Base-by-base conservation (phyloP, 78 protist genomes). In the Emiliania huxleyi region DNA sequence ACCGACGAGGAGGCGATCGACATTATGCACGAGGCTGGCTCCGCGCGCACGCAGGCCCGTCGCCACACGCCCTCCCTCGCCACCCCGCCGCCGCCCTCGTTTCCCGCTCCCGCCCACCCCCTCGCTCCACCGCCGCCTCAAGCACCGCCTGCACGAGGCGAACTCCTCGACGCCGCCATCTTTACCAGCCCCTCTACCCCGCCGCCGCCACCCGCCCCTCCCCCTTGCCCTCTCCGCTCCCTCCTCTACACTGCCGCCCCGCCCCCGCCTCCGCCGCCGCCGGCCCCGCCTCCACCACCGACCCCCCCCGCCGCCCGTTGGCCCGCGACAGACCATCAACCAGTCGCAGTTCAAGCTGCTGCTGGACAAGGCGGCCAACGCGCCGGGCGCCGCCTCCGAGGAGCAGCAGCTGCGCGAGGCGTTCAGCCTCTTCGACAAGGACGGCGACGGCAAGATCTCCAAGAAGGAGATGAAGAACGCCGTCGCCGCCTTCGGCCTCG, bases 371-470 rank as follows among this genome's bases (percentile, higher is more conserved):
- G 62, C 29, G 29, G 62, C 8, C 29, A 52, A 52, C 29, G 29
- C 15, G 8, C 29, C 29, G 62, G 29, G 62, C 29, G 15, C 29
- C 62, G 15, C 15, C 29, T 8, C 8, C 62, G 29, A 19, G 15
- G 62, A 52, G 29, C 29, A 8, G 62, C 62, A 52, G 62, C 62
- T 52, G 8, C 62, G 62, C 15, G 96, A 96, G 92, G 97, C 97
- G 35, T 96, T 96, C 94, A 56, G 93, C 33, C 93, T 94, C 18
- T 96, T 96, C 93, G 97, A 96, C 88, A 93, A 93, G 92, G 93
- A 97, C 43, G 94, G 94, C 49, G 95, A 94, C 90, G 95, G 97
- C 25, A 69, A 94, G 79, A 96, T 96, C 94, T 98, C 99, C 91
- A 97, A 98, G 91, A 98, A 97, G 94, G 62, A 52, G 62, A 52